Base-by-base conservation (phyloP, 2,329 filamentous ascomycete genomes). In the Pseudopithomyces chartarum region DNA sequence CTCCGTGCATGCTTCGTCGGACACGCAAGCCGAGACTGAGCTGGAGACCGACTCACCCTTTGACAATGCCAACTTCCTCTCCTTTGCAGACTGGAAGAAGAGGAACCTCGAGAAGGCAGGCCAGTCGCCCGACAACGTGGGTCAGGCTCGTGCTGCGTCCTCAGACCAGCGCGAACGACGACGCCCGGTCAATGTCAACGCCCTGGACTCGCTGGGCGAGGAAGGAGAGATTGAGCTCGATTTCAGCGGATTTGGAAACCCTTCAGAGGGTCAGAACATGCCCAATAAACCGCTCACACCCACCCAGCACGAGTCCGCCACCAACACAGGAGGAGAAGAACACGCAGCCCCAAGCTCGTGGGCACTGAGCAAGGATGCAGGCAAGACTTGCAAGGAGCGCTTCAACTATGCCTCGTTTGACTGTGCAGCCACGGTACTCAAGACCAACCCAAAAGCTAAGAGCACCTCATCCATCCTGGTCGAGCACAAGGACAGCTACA, bases 391-490 rank as follows among this genome's bases (percentile, higher is more conserved):
- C 83, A 98, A 98, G 76, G 95, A 98, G 77, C 85, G 95, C 43
- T 97, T 97, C 76, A 98, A 96, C 53, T 99, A 96, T 77, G 92
- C 95, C 6, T 98, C 94, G 0, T 98, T 98, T 70, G 95, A 99
- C 74, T 96, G 92, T 58, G 95, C 95, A 11, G 95, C 95, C 12
- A 97, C 92, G 0, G 87, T 98, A 26, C 82, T 97, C 59, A 98
- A 98, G 79, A 91, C 91, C 2, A 96, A 96, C 69, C 82, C 85
- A 3, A 89, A 93, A 60, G 90, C 91, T 54, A 96, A 95, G 74
- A 96, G 95, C 60, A 84, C 92, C 15, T 96, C 92, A 57, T 89
- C 93, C 13, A 89, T 99, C 13, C 79, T 99, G 40, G 88, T 96
- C 40, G 95, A 99, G 80, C 97, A 97, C 78, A 98, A 98, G 79